Evolutionary conservation across 2,329 filamentous ascomycete species (phyloP).

Genomic region (Lecanoromycetidae sp.): DNA sequence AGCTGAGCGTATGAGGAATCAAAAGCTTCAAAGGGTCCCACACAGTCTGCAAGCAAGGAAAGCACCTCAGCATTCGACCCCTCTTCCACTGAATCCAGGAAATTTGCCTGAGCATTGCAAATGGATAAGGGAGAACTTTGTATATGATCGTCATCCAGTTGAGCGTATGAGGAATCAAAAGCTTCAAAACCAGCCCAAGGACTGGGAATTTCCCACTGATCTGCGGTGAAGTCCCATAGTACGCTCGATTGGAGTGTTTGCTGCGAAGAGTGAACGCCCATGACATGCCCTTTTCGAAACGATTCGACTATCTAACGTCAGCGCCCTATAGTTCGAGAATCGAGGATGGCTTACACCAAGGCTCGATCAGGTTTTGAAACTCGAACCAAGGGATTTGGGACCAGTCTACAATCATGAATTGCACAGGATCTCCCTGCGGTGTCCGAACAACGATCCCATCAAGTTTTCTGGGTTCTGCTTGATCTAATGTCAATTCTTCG

Average conservation of each 20-base stretch:
- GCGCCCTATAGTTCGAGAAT: neutral
- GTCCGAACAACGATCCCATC: neutral
- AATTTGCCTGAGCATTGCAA: too few relatives aligned
- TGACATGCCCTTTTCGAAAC: neutral
- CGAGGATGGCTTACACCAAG: neutral
- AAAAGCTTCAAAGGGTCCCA: neutral
- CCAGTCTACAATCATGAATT: neutral
- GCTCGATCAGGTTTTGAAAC: neutral
- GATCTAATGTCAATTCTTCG: neutral
- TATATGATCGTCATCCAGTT: neutral
- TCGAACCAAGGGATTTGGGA: slow-evolving; percentile 4
- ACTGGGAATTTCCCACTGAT: neutral
- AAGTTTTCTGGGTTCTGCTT: neutral
- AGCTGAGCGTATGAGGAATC: neutral
- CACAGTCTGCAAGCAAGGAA: neutral
- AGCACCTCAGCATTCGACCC: neutral
- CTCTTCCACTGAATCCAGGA: neutral
- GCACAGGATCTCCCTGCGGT: neutral
- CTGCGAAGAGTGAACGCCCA: too few relatives aligned
- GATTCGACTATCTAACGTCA: neutral
- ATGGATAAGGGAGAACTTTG: neutral
- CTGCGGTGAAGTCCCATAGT: neutral
- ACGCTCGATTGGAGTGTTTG: neutral
- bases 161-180: neutral
- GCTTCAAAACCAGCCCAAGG: too few relatives aligned